Conservation (phyloP, 129 eudicot species). For the Tagetes patula region DNA sequence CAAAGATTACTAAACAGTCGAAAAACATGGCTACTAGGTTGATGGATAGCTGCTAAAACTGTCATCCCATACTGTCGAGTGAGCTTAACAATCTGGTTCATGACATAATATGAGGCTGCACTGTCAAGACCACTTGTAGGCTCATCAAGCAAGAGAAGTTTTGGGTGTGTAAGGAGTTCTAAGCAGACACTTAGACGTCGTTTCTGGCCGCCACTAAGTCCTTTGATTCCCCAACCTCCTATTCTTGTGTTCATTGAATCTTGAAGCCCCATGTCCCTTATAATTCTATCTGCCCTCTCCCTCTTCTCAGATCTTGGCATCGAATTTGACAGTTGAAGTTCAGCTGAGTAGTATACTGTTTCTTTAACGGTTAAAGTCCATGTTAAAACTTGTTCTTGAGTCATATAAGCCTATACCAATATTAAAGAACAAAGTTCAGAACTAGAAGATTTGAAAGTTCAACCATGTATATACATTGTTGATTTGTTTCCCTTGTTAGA, state of each 20-base stretch:
- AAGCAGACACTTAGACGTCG: conserved; percentile 71
- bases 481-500: neutral
- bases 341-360: conserved; percentile 76
- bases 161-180: conserved; percentile 62
- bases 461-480: neutral
- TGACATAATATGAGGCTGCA: conserved; percentile 68
- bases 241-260: conserved; percentile 62
- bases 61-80: conserved; percentile 54
- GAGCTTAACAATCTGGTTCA: conserved; percentile 55
- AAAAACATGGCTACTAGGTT: conserved; percentile 59
- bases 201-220: conserved; percentile 73
- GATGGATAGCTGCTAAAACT: conserved; percentile 67
- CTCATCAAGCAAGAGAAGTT: conserved; percentile 69
- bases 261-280: conserved; percentile 82
- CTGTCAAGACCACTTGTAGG: conserved; percentile 90
- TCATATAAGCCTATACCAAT: conserved; percentile 62
- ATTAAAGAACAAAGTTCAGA: neutral
- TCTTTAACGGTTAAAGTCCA: conserved; percentile 71
- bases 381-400: conserved; percentile 63
- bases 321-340: conserved; percentile 63
- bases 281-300: conserved; percentile 66
- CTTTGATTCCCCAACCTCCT: conserved; percentile 68
- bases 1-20: conserved; percentile 52
- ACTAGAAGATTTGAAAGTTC: neutral
- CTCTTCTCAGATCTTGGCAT: conserved; percentile 57